Evolutionary conservation across 2,329 filamentous ascomycete genomes (phyloP).

Genomic region (Macrophomina phaseolina): DNA sequence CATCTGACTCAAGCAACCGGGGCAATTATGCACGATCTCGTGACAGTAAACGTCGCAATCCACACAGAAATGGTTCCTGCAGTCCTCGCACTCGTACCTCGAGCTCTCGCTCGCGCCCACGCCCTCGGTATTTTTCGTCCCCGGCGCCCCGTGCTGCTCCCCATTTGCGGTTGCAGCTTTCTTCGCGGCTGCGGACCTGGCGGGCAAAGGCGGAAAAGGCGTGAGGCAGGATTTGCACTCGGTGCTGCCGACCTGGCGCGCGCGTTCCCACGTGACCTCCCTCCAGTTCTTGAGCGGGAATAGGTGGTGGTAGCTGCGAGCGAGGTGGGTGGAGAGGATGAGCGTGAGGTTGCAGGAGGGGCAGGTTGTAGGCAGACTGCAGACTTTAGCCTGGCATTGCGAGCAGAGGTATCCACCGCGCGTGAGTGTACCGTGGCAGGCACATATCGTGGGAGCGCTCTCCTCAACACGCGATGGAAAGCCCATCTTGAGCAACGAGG

Average conservation of each 20-base stretch:
- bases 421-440: conserved; percentile 83
- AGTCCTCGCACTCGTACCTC: conserved; percentile 88
- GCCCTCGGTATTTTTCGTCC: conserved; percentile 49
- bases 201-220: conserved; percentile 66
- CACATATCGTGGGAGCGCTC: conserved; percentile 76
- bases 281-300: conserved; percentile 77
- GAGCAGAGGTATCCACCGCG: conserved; percentile 91
- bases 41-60: conserved; percentile 97
- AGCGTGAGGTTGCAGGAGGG: conserved; percentile 90
- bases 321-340: conserved; percentile 77
- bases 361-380: conserved; percentile 86
- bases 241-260: conserved; percentile 51
- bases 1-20: conserved; percentile 71
- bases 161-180: background rate
- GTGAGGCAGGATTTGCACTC: conserved; percentile 81
- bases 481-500: conserved; percentile 89
- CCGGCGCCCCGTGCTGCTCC: conserved; percentile 35
- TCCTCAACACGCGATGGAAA: conserved; percentile 88
- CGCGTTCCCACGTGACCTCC: conserved; percentile 83
- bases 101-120: conserved; percentile 81
- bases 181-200: conserved; percentile 24
- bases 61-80: conserved; percentile 91
- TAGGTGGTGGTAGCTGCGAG: conserved; percentile 47
- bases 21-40: conserved; percentile 93
- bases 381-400: conserved; percentile 86